Conservation (phyloP, 257 asterid genomes). For the Solanum lycopersicoides region DNA sequence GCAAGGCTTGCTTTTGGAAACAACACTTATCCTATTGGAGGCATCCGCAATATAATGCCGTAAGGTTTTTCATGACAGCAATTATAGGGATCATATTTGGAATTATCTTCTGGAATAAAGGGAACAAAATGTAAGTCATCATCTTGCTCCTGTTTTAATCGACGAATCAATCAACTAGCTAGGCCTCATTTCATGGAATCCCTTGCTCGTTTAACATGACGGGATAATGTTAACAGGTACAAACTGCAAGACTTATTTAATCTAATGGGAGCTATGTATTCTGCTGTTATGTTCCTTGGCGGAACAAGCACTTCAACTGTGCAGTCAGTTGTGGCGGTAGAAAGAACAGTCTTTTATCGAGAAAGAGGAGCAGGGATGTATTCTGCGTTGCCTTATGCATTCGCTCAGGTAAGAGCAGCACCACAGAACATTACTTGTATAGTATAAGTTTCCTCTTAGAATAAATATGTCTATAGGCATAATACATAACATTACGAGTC, state of each 20-base stretch:
- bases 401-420: constrained; percentile 27
- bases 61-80: constrained; percentile 58
- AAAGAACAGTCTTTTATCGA: constrained; percentile 7
- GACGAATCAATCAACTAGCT: neutral
- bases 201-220: neutral
- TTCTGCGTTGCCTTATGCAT: constrained; percentile 22
- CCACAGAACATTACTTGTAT: neutral
- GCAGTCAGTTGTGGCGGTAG: constrained; percentile 18
- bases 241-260: constrained; percentile 17
- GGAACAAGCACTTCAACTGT: constrained; percentile 18
- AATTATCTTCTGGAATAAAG: constrained; percentile 67
- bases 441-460: neutral
- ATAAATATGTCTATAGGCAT: neutral
- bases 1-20: constrained; percentile 85
- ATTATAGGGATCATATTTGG: constrained; percentile 64
- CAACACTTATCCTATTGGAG: constrained; percentile 75
- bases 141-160: neutral
- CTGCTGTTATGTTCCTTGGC: constrained; percentile 19
- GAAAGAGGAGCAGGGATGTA: neutral
- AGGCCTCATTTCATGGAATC: neutral
- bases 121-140: constrained; percentile 41
- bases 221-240: neutral
- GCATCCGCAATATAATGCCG: constrained; percentile 55
- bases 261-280: constrained; percentile 18
- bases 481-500: neutral